A percentile compares a stretch with the other conserved stretches of the same genome.
phyloP scores from a whole-genome alignment of 768 basidiomycete species.

The Antrodiella citrinella region DNA sequence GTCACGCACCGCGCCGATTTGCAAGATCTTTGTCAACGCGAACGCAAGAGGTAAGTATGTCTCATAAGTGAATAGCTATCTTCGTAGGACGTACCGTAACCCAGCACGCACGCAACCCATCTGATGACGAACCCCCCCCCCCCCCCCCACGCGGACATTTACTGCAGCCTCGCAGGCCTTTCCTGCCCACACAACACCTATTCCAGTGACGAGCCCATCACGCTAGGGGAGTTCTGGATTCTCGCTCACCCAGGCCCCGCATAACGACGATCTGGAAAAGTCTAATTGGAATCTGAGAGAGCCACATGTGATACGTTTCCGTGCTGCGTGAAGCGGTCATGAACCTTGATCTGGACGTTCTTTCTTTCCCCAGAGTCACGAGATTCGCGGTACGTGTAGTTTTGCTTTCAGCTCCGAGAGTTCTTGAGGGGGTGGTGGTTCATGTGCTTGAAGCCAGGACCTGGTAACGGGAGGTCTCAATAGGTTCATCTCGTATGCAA shows the following conservation, averaged over 20 bases:
- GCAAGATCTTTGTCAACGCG: no score
- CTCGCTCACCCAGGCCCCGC: background rate
- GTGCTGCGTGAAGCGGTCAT: background rate
- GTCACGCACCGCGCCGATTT: background rate
- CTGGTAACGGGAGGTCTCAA: background rate
- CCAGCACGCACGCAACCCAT: background rate
- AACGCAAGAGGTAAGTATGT: no score
- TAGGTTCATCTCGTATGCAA: no score
- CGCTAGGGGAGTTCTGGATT: background rate
- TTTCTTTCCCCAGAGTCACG: no score
- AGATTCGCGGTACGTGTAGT: no score
- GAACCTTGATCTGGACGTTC: no score
- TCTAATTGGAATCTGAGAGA: background rate
- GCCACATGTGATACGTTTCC: background rate
- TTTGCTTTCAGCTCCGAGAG: no score
- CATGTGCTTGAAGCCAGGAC: background rate
- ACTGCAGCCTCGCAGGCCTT: background rate
- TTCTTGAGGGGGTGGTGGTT: no score
- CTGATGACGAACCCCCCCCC: background rate
- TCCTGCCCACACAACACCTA: background rate
- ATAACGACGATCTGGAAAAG: background rate
- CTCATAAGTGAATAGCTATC: no score
- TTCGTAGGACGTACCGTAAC: no score
- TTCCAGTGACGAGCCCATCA: background rate
- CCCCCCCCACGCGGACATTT: background rate